Percentiles rank a stretch among this genome's conserved stretches.
phyloP scores from a whole-genome alignment of 805 yeast species.

The Saccharomycopsis lassenensis region DNA sequence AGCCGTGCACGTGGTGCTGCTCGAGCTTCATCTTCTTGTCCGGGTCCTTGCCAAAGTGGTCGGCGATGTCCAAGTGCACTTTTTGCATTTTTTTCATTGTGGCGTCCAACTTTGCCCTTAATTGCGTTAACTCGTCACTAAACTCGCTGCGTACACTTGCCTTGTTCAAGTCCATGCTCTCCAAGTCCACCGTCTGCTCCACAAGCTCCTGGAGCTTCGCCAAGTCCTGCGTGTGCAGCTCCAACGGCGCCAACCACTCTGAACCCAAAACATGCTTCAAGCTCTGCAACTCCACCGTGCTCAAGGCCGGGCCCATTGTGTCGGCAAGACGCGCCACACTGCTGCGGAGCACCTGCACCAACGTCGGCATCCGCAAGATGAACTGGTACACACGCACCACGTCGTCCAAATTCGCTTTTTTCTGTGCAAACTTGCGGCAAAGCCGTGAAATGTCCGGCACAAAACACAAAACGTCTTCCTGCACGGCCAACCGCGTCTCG shows the following conservation, averaged over 20 bases:
- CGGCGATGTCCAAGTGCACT: constrained; percentile 56
- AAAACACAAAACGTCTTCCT: constrained; percentile 52
- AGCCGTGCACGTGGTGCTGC: constrained; percentile 78
- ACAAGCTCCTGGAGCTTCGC: constrained; percentile 71
- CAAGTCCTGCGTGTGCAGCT: constrained; percentile 39
- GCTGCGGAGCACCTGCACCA: constrained; percentile 40
- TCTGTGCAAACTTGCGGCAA: constrained; percentile 49
- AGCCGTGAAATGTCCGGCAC: constrained; percentile 80
- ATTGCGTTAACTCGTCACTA: constrained; percentile 59
- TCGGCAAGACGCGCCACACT: constrained; percentile 29
- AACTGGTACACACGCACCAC: constrained; percentile 83
- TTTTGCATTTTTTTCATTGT: constrained; percentile 44
- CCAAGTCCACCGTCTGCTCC: constrained; percentile 83
- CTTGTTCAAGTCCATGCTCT: constrained; percentile 72
- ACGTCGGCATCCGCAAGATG: constrained; percentile 57
- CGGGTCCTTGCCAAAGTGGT: constrained; percentile 67
- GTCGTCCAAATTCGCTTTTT: constrained; percentile 65
- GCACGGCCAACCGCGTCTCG: constrained; percentile 51
- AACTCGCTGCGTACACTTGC: constrained; percentile 83
- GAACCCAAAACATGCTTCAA: constrained; percentile 30
- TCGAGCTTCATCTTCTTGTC: constrained; percentile 87
- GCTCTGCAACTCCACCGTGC: constrained; percentile 19
- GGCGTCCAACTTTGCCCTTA: constrained; percentile 46
- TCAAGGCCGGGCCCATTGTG: too few relatives aligned
- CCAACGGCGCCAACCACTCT: constrained; percentile 51